Evolutionary conservation across 345 rosid species (phyloP).

Genomic region (Physaria fendleri): DNA sequence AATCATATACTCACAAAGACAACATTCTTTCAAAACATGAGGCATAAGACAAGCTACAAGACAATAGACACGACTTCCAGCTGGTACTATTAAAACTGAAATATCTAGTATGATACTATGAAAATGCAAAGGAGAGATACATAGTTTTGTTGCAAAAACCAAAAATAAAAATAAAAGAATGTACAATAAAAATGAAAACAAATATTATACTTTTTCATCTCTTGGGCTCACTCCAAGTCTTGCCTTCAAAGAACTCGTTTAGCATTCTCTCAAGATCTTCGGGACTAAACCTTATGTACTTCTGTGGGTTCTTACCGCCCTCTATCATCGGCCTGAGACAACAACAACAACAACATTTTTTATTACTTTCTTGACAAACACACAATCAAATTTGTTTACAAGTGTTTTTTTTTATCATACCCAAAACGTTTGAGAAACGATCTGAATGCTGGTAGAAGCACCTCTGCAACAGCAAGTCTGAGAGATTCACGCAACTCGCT

Average conservation of each 20-base stretch:
- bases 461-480: slow-evolving; percentile 95
- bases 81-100: too few relatives aligned
- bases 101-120: too few relatives aligned
- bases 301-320: slow-evolving; percentile 70
- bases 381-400: background rate
- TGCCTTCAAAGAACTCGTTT: slow-evolving; percentile 87
- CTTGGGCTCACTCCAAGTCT: slow-evolving; percentile 77
- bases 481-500: slow-evolving; percentile 87
- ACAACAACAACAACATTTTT: background rate
- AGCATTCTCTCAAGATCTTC: slow-evolving; percentile 90
- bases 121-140: background rate
- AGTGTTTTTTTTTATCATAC: slow-evolving; percentile 20
- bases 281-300: slow-evolving; percentile 70
- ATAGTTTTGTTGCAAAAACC: background rate
- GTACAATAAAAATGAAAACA: slow-evolving; percentile 8
- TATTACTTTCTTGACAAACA: background rate
- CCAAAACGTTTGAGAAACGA: slow-evolving; percentile 85
- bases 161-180: background rate
- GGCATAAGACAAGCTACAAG: too few relatives aligned
- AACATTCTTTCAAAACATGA: too few relatives aligned
- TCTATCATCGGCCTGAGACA: slow-evolving; percentile 73
- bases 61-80: too few relatives aligned
- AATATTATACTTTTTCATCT: slow-evolving; percentile 29
- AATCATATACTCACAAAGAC: too few relatives aligned
- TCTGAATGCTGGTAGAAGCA: slow-evolving; percentile 90